A percentile compares a stretch with the other conserved stretches of the same genome.
Conservation (phyloP, 441 rosid genomes). For the Pelargonium myrrhifolium region DNA sequence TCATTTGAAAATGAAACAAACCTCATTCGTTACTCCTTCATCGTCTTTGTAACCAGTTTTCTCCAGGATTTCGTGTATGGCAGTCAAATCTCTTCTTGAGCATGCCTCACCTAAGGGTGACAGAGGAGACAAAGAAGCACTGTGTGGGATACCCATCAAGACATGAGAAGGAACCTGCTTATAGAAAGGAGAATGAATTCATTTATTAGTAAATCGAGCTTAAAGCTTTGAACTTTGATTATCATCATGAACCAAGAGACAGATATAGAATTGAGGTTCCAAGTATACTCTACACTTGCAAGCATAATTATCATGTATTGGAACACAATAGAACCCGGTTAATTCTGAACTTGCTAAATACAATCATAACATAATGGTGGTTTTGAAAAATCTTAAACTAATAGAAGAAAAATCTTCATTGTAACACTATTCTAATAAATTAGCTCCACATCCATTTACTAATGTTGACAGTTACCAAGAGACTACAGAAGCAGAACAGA, state of each 20-base stretch:
- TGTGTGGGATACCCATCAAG: conserved; percentile 71
- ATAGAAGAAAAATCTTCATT: neutral
- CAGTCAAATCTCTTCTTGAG: conserved; percentile 60
- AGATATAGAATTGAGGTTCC: neutral
- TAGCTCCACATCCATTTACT: neutral
- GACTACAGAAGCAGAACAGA: neutral
- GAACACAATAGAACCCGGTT: neutral
- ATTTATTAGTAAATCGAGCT: neutral
- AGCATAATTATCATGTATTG: neutral
- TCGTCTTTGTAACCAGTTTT: conserved; percentile 74
- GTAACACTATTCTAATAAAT: neutral
- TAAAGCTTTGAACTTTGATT: neutral
- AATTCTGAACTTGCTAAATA: neutral
- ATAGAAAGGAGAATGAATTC: conserved; percentile 11
- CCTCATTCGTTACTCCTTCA: conserved; percentile 82
- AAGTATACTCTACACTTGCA: neutral
- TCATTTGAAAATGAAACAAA: conserved; percentile 20
- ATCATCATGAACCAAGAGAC: neutral
- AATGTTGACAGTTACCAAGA: neutral
- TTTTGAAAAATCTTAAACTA: too few relatives aligned
- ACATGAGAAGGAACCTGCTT: conserved; percentile 73
- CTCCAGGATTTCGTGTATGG: conserved; percentile 70
- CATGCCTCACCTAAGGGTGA: conserved; percentile 86
- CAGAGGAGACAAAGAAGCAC: conserved; percentile 43
- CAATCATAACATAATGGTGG: neutral